Conservation (phyloP, 2,329 filamentous ascomycete genomes). For the Byssochlamys sp. region DNA sequence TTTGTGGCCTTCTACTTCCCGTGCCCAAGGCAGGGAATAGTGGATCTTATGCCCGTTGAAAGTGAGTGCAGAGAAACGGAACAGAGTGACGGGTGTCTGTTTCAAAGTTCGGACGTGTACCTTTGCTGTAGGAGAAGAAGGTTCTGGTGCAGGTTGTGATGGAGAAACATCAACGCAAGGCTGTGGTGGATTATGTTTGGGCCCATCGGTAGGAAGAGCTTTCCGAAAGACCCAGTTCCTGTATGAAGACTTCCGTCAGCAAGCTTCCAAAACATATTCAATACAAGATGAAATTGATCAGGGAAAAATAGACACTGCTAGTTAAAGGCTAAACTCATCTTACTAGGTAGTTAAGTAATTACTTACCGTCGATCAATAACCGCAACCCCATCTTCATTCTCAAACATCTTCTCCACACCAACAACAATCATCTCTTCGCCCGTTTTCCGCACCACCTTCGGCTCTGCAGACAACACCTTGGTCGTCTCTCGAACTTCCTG, state of each 20-base stretch:
- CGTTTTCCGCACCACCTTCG: slow-evolving; percentile 46
- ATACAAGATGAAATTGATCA: no score
- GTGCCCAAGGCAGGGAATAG: slow-evolving; percentile 35
- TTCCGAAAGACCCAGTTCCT: slow-evolving; percentile 40
- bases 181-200: neutral
- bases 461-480: slow-evolving; percentile 42
- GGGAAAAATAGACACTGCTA: no score
- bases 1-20: slow-evolving; percentile 33
- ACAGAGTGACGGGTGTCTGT: slow-evolving; percentile 32
- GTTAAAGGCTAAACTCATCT: no score
- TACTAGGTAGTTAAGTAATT: no score
- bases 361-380: slow-evolving; percentile 46
- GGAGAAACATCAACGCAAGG: slow-evolving; percentile 2
- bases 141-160: slow-evolving; percentile 10
- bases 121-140: slow-evolving; percentile 13
- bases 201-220: slow-evolving; percentile 18
- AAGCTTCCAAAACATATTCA: neutral
- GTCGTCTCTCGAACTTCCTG: slow-evolving; percentile 50
- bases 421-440: slow-evolving; percentile 57
- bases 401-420: slow-evolving; percentile 52
- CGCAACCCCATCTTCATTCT: slow-evolving; percentile 42
- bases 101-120: slow-evolving; percentile 24
- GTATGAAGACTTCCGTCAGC: neutral
- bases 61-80: slow-evolving; percentile 36
- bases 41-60: slow-evolving; percentile 39